A percentile compares a stretch with the other conserved stretches of the same genome.
Conservation (phyloP, 192 early-diverging fungal species). For the Coemansia sp. region DNA sequence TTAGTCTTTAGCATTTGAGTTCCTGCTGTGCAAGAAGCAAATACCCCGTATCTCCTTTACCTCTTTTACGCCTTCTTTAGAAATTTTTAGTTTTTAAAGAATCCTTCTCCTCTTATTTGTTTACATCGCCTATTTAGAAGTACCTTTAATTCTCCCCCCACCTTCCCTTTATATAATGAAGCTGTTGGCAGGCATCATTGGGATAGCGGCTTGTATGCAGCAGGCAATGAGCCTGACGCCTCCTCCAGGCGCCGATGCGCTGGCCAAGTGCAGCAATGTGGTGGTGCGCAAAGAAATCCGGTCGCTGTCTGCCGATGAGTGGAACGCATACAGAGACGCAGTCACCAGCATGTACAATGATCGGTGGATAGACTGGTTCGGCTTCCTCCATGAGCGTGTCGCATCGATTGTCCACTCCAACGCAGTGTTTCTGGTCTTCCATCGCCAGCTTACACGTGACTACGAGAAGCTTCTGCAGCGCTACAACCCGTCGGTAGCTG, state of each 20-base stretch:
- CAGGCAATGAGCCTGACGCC: conserved; percentile 15
- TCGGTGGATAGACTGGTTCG: conserved; percentile 52
- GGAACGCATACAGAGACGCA: conserved; percentile 37
- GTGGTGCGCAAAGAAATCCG: conserved; percentile 52
- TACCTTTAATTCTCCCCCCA: no score
- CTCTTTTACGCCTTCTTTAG: not conserved
- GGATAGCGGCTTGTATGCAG: conserved; percentile 19
- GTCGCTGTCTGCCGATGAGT: conserved; percentile 34
- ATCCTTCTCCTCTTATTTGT: not conserved
- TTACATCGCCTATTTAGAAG: conserved; percentile 5
- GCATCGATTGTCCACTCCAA: conserved; percentile 32
- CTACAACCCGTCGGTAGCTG: conserved; percentile 37
- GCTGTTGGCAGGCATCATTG: conserved; percentile 22
- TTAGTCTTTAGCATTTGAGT: no score
- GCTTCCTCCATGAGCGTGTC: conserved; percentile 36
- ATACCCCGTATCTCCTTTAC: not conserved
- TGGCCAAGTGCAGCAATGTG: conserved; percentile 20
- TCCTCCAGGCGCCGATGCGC: conserved; percentile 30
- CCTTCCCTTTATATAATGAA: conserved; percentile 23
- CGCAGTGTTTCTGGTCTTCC: conserved; percentile 52
- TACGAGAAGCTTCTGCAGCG: conserved; percentile 54
- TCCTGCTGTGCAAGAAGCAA: no score
- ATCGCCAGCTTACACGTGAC: conserved; percentile 53
- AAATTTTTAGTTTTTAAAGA: not conserved
- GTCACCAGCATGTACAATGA: conserved; percentile 24